Percentiles rank a stretch among this genome's conserved stretches.
Conservation (phyloP, 1,139 yeast genomes). For the Yamadazyma sp. region DNA sequence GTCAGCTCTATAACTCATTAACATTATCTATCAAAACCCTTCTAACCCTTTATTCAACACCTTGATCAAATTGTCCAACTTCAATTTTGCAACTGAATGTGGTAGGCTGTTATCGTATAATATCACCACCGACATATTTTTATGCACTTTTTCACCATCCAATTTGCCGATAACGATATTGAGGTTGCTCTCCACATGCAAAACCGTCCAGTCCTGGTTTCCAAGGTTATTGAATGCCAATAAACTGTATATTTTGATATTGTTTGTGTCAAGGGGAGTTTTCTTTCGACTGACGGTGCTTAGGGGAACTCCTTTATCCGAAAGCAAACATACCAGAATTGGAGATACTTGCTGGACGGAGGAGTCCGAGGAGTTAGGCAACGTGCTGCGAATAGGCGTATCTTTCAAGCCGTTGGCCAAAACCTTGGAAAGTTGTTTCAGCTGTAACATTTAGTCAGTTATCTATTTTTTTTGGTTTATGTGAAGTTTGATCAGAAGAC, state of each 20-base stretch:
- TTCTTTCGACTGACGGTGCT: conserved; percentile 32
- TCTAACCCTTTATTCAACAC: conserved; percentile 35
- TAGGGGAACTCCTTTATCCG: conserved; percentile 42
- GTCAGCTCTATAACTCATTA: neutral
- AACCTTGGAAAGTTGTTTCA: conserved; percentile 42
- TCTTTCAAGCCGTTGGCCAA: conserved; percentile 38
- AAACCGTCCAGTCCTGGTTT: conserved; percentile 29
- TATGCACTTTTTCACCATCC: conserved; percentile 6
- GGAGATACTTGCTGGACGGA: conserved; percentile 21
- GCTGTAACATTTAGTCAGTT: conserved; percentile 41
- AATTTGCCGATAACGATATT: conserved; percentile 29
- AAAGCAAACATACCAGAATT: conserved; percentile 42
- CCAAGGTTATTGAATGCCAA: conserved; percentile 39
- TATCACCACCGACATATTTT: conserved; percentile 14
- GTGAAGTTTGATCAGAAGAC: neutral
- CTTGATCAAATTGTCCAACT: conserved; percentile 34
- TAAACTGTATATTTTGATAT: conserved; percentile 46
- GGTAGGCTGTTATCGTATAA: conserved; percentile 19
- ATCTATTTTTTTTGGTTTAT: neutral
- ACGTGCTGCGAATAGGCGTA: conserved; percentile 1
- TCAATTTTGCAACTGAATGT: conserved; percentile 44
- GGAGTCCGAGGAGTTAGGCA: conserved; percentile 4
- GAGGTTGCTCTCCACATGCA: conserved; percentile 33
- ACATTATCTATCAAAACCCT: neutral
- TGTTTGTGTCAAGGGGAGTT: conserved; percentile 32